Evolutionary conservation across 1,284 basidiomycete species (phyloP), one percentile per base, ranked within the genome.

Genomic region (Garcileccinum viscosum): DNA sequence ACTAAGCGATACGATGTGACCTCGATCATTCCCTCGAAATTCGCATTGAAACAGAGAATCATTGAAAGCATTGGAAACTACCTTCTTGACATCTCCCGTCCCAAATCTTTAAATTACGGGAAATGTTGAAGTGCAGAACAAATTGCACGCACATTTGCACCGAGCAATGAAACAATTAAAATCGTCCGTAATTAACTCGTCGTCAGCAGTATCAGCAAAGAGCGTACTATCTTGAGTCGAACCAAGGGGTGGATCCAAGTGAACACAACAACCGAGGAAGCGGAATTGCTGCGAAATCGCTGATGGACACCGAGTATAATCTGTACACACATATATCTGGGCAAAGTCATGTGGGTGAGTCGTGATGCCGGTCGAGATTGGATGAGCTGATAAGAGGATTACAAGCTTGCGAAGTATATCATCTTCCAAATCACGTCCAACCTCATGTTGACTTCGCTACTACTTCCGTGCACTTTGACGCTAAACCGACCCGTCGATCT

Each of bases 381-480:
- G n/a, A 32, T 17, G 33, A 81, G 2, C 30, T 82, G 80, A 71
- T 50, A 60, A 14, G 24, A 62, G 9, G 2, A 56, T 71, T 14
- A 47, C 22, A 17, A 73, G 84, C 82, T 17, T 87, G 86, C 68
- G 77, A 81, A 61, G 76, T 72, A 15, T 87, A 86, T 67, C 82
- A 84, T 33, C 75, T 86, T 44, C 84, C 84, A 3, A 76, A 74
- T n/a, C 78, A 84, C 63, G 65, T 86, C 11, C 74, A 69, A n/a
- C 72, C 78, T 22, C 87, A 88, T 63, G 75, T 87, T 44, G 85
- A 87, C 56, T 75, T 86, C 27, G 81, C 87, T 37, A 82, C 75
- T 17, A 84, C 85, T 5, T 84, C 83, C 4, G 81, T 86, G 2
- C 80, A 85, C 67, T 82, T 83, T 67, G 80, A 82, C 22, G 64